Evolutionary conservation across 192 early-diverging fungal genomes (phyloP).

Genomic region (Linderina pennispora): DNA sequence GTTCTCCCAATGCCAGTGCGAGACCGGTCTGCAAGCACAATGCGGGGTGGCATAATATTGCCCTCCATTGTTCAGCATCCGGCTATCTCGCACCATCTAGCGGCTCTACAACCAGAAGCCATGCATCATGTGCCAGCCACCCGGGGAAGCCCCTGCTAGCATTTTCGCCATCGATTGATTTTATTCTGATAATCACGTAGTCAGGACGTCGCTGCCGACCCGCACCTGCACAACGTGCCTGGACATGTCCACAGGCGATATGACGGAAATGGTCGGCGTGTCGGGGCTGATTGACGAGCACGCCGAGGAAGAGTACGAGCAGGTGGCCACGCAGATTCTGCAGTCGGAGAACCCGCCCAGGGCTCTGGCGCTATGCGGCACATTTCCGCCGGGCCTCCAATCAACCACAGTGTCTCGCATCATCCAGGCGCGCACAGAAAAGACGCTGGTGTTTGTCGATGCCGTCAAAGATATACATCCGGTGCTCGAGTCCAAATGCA

Average conservation of each 20-base stretch:
- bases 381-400: slow-evolving; percentile 18
- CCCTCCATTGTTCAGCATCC: too few species aligned
- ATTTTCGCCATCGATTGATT: too few species aligned
- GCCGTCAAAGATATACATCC: slow-evolving; percentile 22
- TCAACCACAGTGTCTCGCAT: slow-evolving; percentile 8
- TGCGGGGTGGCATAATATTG: too few species aligned
- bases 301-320: slow-evolving; percentile 7
- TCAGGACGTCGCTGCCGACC: slow-evolving; percentile 5
- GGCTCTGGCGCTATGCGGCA: slow-evolving; percentile 28
- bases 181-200: too few species aligned
- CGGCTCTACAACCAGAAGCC: too few species aligned
- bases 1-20: too few species aligned
- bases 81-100: too few species aligned
- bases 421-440: not conserved
- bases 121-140: too few species aligned
- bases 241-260: slow-evolving; percentile 11
- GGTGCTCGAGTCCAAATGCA: slow-evolving; percentile 9
- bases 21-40: too few species aligned
- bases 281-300: slow-evolving; percentile 7
- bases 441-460: slow-evolving; percentile 26
- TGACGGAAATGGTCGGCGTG: slow-evolving; percentile 32
- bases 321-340: slow-evolving; percentile 2
- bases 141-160: too few species aligned
- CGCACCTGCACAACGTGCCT: slow-evolving; percentile 28
- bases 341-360: slow-evolving; percentile 3